These are phyloP conservation scores for Leccinum rimulosum DNA, from an alignment of 768 basidiomycete species.

Conservation along the genomic window DNA sequence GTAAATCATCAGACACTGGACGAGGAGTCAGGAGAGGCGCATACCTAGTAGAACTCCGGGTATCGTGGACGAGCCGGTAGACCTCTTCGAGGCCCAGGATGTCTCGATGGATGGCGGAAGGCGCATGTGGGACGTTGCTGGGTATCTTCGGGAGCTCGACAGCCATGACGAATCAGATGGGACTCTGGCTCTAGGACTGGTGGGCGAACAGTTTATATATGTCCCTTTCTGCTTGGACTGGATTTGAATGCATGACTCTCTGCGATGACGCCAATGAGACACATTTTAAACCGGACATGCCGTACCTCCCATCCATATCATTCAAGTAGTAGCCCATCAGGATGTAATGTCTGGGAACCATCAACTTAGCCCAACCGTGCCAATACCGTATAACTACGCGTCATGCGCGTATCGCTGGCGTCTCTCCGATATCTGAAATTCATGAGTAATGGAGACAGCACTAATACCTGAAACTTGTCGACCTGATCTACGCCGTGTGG, in stretches of 20 bases:
- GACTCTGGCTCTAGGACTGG: not conserved
- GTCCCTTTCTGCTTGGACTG: not conserved
- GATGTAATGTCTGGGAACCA: too few species aligned
- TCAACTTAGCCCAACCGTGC: too few species aligned
- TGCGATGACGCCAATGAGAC: not conserved
- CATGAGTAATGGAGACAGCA: slow-evolving; percentile 12
- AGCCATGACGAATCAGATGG: not conserved
- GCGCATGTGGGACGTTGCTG: not conserved
- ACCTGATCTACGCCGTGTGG: slow-evolving; percentile 54
- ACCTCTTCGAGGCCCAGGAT: not conserved
- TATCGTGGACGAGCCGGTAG: not conserved
- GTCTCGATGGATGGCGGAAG: not conserved
- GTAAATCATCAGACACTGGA: not conserved
- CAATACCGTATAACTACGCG: too few species aligned
- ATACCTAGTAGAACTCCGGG: not conserved
- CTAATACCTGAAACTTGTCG: slow-evolving; percentile 78
- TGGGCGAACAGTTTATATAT: not conserved
- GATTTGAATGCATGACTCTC: not conserved
- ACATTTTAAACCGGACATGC: not conserved
- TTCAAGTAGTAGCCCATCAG: too few species aligned
- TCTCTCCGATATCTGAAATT: slow-evolving; percentile 71
- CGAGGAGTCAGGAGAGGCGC: not conserved
- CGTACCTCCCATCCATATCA: too few species aligned
- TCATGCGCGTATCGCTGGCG: not conserved
- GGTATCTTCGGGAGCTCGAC: not conserved